Base-by-base conservation (phyloP, 106 monocot species). In the Allium fistulosum region DNA sequence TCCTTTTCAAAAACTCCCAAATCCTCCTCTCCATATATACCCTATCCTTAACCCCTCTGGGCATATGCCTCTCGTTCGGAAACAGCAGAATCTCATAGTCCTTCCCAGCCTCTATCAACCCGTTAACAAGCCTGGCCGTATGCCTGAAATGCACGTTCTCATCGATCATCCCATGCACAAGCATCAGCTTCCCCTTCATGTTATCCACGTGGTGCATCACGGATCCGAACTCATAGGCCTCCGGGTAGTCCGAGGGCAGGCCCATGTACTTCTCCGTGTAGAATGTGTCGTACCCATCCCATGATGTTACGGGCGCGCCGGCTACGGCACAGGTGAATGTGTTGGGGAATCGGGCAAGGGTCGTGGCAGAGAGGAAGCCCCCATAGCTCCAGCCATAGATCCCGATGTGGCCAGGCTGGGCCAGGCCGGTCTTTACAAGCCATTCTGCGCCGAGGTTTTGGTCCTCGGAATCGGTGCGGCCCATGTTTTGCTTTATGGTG, bases 221-320 rank as follows among this genome's bases (percentile, higher is more conserved):
- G 9, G 92, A 99, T 7, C 87, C 80, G 15, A 70, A 75, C 13
- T 81, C 71, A 10, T 99, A 99, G 4, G 37, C 74, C 27, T 71
- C 64, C 0, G 64, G 69, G 50, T 87, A 83, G 11, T 87, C 84
- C 13, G 60, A 58, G 3, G 99, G 99, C 76, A 85, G 68, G 11
- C 99, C 92, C 87, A 99, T 79, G 83, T 99, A 99, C 65, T 85
- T 92, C 75, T 99, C 92, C 0, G 99, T 99, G 62, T 99, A 99
- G 70, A 87, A 93, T 11, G 99, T 90, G 76, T 99, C 99, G 18
- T 99, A 99, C 6, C 92, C 93, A 65, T 93, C 93, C 93, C 93
- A 99, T 9, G 84, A 58, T 14, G 93, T 93, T n/a, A 99, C 99
- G 0, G 90, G 97, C 22, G 99, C 99, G 16, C 99, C 99, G 3